Evolutionary conservation across 2,329 filamentous ascomycete genomes (phyloP).

Genomic region (Fusarium poae): DNA sequence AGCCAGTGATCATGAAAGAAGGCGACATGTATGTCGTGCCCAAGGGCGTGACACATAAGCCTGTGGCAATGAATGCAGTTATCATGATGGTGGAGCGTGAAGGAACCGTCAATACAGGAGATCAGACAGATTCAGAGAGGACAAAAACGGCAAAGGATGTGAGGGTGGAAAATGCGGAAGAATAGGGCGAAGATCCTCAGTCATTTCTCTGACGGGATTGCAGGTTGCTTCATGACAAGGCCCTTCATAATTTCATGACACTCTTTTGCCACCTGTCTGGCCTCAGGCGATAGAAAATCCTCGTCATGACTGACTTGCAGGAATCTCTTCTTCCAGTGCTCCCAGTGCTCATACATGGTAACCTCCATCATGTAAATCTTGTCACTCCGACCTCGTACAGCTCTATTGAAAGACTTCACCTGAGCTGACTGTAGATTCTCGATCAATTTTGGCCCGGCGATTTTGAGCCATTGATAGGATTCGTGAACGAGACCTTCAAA

Average conservation of each 20-base stretch:
- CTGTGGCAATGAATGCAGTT: conserved; percentile 53
- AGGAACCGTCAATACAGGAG: conserved; percentile 51
- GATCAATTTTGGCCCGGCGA: neutral
- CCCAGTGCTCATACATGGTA: conserved; percentile 29
- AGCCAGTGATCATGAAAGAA: conserved; percentile 48
- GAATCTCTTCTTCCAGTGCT: conserved; percentile 13
- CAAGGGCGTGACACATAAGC: conserved; percentile 55
- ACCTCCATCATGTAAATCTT: neutral
- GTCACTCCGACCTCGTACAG: rapidly evolving
- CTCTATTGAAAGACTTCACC: neutral
- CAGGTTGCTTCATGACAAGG: neutral
- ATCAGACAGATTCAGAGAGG: conserved; percentile 43
- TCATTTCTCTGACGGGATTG: rapidly evolving
- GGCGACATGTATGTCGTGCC: conserved; percentile 55
- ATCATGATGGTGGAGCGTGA: conserved; percentile 57
- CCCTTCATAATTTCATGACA: conserved; percentile 26
- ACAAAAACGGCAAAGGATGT: conserved; percentile 44
- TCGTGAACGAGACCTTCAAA: too few species aligned
- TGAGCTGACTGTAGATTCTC: neutral
- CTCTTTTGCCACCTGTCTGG: neutral
- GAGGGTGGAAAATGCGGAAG: neutral
- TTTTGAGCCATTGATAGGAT: too few species aligned
- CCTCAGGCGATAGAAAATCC: neutral
- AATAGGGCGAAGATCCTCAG: rapidly evolving
- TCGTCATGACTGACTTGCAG: conserved; percentile 12